Evolutionary conservation across 2,329 filamentous ascomycete species (phyloP).

Genomic region (Fusarium sp.): DNA sequence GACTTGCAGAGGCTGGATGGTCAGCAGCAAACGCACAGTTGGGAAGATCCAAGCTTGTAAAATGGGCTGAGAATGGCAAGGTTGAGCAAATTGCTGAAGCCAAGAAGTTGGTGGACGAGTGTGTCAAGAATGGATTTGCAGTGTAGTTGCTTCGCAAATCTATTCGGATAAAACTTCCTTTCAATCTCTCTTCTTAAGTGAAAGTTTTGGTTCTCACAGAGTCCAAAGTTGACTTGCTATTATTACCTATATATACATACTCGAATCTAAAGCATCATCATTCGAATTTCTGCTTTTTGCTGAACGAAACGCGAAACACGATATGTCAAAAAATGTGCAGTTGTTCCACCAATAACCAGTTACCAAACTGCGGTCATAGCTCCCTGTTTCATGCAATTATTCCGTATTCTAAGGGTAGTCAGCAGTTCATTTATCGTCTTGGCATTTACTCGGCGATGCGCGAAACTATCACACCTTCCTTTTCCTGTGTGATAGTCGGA

Average conservation of each 20-base stretch:
- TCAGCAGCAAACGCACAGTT: neutral
- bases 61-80: constrained; percentile 21
- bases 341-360: constrained; percentile 15
- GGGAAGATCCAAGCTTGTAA: constrained; percentile 5
- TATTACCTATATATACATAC: too few relatives aligned
- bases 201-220: too few relatives aligned
- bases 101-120: constrained; percentile 12
- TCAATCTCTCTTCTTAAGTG: too few relatives aligned
- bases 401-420: neutral
- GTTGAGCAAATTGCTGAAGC: constrained; percentile 12
- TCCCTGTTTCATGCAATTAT: neutral
- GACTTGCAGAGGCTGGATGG: constrained; percentile 16
- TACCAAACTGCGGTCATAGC: neutral
- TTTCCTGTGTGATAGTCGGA: neutral
- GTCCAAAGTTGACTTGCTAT: too few relatives aligned
- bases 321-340: neutral
- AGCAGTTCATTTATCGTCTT: neutral
- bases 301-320: neutral
- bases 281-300: neutral
- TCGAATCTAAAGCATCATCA: too few relatives aligned
- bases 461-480: constrained; percentile 5
- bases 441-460: neutral
- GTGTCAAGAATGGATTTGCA: constrained; percentile 12
- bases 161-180: too few relatives aligned
- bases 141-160: neutral